A percentile compares a stretch with the other conserved stretches of the same genome.
Conservation (phyloP, 176 grass and related monocot species). For the Sorghum bicolor region Sorghum_bicolor_NCBIv3 NC_012870.2:63962001-63962500, state of each 20-base stretch:
- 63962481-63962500: too few relatives aligned
- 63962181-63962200: neutral
- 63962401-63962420: too few relatives aligned
- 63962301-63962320: neutral
- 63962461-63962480: too few relatives aligned
- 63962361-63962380: neutral
- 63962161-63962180: neutral
- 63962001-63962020: too few relatives aligned
- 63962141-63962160: neutral
- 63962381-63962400: neutral
- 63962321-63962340: too few relatives aligned
- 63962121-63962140: neutral
- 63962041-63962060: neutral
- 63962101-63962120: neutral
- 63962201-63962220: slow-evolving; percentile 15
- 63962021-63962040: neutral
- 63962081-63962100: slow-evolving; percentile 24
- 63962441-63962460: neutral
- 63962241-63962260: neutral
- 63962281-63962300: neutral
- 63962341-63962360: neutral
- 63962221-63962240: neutral
- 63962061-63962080: neutral
- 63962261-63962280: too few relatives aligned
- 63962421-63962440: neutral